Evolutionary conservation across 129 eudicot species (phyloP).

Genomic region (Tagetes patula): DNA sequence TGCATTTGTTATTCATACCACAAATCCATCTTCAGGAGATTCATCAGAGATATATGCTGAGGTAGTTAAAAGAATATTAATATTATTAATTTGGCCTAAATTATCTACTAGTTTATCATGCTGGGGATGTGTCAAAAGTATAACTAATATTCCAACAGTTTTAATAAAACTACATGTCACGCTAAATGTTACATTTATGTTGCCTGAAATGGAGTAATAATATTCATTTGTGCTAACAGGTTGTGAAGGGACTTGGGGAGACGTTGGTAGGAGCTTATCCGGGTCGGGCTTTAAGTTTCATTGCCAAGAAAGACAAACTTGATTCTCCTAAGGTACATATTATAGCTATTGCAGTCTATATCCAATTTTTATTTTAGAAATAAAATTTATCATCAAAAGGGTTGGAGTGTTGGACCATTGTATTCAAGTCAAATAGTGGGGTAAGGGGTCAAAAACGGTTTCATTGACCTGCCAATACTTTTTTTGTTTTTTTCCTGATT

Average conservation of each 20-base stretch:
- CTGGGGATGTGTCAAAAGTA: neutral
- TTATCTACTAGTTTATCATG: neutral
- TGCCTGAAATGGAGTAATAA: neutral
- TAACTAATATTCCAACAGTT: neutral
- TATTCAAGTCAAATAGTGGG: neutral
- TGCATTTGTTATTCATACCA: conserved; percentile 96
- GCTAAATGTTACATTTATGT: neutral
- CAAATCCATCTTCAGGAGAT: conserved; percentile 96
- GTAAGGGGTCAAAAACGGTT: neutral
- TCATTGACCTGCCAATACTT: neutral
- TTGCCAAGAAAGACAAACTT: conserved; percentile 77
- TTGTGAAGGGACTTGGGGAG: conserved; percentile 95
- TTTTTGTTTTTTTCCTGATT: neutral
- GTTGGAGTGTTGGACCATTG: neutral
- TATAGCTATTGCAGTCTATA: neutral
- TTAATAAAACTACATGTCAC: neutral
- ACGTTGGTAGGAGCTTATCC: conserved; percentile 81
- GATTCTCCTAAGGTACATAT: conserved; percentile 68
- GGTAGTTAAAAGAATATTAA: conserved; percentile 41
- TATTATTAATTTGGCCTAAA: conserved; percentile 6
- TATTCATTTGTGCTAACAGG: conserved; percentile 41
- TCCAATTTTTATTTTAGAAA: neutral
- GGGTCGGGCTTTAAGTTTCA: conserved; percentile 79
- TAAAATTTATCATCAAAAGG: neutral
- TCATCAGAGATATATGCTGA: conserved; percentile 88